These are phyloP conservation scores for Abortiporus biennis DNA, from an alignment of 1,284 basidiomycete genomes.

Conservation along the genomic window DNA sequence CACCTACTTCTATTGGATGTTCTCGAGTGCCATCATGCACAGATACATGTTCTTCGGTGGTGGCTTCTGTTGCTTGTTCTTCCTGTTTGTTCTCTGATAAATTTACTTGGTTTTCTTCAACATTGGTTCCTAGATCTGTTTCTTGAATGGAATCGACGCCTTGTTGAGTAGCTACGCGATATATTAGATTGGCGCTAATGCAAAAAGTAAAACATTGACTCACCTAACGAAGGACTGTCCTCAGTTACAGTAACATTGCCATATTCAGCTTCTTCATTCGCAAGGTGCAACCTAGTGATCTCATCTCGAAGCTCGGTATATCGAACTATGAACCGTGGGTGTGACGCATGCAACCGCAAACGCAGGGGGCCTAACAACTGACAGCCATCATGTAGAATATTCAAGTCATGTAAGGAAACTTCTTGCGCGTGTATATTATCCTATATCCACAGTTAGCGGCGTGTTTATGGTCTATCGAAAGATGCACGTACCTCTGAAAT, in stretches of 20 bases:
- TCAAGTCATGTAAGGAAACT: conserved; percentile 67
- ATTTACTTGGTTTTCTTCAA: no score
- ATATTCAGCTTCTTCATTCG: conserved; percentile 7
- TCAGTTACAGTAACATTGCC: background rate
- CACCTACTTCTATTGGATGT: no score
- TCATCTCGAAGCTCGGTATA: conserved; percentile 61
- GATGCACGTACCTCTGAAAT: conserved; percentile 62
- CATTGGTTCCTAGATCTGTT: no score
- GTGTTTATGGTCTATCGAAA: background rate
- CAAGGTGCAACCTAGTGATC: conserved; percentile 38
- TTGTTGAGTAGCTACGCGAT: no score
- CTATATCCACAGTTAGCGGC: conserved; percentile 28
- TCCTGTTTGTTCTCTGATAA: no score
- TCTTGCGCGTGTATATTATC: conserved; percentile 71
- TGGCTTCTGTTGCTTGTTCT: no score
- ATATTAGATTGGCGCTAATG: no score
- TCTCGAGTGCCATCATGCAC: no score
- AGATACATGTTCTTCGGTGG: no score
- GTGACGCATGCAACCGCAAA: conserved; percentile 41
- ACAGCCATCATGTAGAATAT: conserved; percentile 62
- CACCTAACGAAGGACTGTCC: no score
- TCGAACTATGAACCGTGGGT: conserved; percentile 61
- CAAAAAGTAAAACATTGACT: no score
- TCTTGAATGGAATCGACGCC: no score
- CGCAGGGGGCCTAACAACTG: conserved; percentile 59